These are phyloP conservation scores for Corymbia citriodora DNA, from an alignment of 441 rosid genomes.

Conservation along the genomic window DNA sequence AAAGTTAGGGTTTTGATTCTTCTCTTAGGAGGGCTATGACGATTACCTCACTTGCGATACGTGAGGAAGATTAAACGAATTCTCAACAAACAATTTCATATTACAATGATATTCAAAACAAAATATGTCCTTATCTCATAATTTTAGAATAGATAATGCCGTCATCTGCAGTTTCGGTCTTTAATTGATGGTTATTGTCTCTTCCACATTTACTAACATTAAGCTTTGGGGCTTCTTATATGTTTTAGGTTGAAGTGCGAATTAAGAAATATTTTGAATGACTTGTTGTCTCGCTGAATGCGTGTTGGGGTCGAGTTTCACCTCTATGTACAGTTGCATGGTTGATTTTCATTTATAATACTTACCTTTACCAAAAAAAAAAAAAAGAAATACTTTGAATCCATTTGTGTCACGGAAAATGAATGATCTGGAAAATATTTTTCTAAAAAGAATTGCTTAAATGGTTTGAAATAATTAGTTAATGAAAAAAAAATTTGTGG, in stretches of 20 bases:
- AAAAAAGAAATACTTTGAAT: accelerated
- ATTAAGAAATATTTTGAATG: accelerated
- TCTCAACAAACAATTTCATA: background rate
- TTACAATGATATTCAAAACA: background rate
- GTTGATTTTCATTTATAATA: no score
- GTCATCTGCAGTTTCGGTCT: background rate
- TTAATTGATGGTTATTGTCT: background rate
- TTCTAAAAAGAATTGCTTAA: background rate
- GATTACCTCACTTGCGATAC: background rate
- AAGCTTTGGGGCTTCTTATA: background rate
- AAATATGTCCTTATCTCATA: background rate
- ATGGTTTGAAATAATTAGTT: background rate
- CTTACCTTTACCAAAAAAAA: no score
- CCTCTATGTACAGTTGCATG: no score
- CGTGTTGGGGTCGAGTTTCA: no score
- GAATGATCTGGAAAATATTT: background rate
- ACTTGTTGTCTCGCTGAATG: no score
- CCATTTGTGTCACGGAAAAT: accelerated
- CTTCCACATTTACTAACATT: background rate
- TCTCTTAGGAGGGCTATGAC: background rate
- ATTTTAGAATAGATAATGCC: background rate
- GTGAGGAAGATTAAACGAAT: background rate
- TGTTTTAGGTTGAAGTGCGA: background rate
- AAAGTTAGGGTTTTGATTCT: background rate
- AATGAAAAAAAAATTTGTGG: background rate